Base-by-base conservation (phyloP, 306 rosid genomes). In the Bauhinia variegata region DNA sequence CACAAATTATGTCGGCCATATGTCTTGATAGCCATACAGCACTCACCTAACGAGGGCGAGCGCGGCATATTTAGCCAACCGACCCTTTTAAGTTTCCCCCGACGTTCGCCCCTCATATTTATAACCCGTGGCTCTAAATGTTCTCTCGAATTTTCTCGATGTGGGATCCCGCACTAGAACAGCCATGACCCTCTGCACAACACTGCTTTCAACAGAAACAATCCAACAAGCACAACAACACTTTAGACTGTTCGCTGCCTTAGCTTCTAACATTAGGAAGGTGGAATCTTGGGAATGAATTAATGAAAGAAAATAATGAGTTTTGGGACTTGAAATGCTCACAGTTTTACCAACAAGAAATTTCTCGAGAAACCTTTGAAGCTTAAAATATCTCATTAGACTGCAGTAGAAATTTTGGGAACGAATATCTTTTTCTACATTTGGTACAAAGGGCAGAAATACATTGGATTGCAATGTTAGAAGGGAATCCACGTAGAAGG, bases 11-110 rank as follows among this genome's bases (percentile, higher is more conserved):
- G 96, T 81, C 89, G 75, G 96, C 96, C 97, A 88, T 88, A 88
- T 79, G 93, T 84, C 93, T 88, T 80, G 95, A 87, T 87, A 38
- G 77, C 90, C 96, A 87, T 89, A 83, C 87, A 83, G 91, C 88
- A 80, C 91, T 41, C 85, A 32, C 87, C 89, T 0, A 0, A 0
- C 74, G 0, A 32, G 79, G 80, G 74, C 44, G 67, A 85, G 89
- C 64, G 81, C 49, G 90, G 96, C 97, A 89, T 70, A 92, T 7
- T 85, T 87, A 85, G 96, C 95, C 95, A 83, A 77, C 90, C 74
- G 90, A 87, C 96, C 92, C 97, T 91, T 87, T 87, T 85, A 78
- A 53, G 0, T 0, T 0, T 0, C 0, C 0, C 0, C 0, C 0
- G 0, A 0, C 0, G 0, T 0, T 8, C 3, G 2, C 10, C 2